Evolutionary conservation across 768 basidiomycete genomes (phyloP).

Genomic region (Tulasnella sp.): DNA sequence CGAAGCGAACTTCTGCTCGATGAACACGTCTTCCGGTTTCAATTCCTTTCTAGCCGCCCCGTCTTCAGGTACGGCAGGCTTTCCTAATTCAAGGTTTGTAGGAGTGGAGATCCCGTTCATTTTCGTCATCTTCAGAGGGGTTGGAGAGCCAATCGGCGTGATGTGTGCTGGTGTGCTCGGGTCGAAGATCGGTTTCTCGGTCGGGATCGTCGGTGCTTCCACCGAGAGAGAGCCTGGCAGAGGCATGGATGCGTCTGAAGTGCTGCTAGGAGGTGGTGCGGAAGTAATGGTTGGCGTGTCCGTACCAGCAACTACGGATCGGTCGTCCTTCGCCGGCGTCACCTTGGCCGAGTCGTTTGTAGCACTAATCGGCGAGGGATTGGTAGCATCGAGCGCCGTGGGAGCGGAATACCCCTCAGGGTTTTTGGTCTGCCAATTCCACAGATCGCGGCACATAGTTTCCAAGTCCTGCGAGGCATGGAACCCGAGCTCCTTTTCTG

Average conservation of each 20-base stretch:
- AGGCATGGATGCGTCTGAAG: too few species aligned
- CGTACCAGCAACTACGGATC: neutral
- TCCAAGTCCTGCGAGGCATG: constrained; percentile 68
- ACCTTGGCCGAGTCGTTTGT: constrained; percentile 7
- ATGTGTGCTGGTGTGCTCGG: constrained; percentile 9
- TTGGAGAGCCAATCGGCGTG: neutral
- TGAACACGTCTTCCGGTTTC: neutral
- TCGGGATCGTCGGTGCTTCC: neutral
- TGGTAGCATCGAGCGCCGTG: neutral
- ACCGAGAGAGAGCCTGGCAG: neutral
- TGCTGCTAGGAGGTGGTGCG: too few species aligned
- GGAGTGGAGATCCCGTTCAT: neutral
- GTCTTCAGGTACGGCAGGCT: neutral
- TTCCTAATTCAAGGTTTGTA: neutral
- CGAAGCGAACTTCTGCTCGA: neutral
- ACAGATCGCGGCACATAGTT: constrained; percentile 91
- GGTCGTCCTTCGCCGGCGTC: neutral
- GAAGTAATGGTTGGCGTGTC: too few species aligned
- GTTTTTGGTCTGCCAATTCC: constrained; percentile 98
- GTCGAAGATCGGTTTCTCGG: neutral
- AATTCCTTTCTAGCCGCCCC: neutral
- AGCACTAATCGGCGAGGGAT: neutral
- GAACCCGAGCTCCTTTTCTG: constrained; percentile 90
- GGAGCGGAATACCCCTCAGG: constrained; percentile 47
- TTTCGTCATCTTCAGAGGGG: neutral